Percentiles rank a stretch among this genome's conserved stretches.
These are phyloP conservation scores for Rheum nobile DNA, from an alignment of 148 eudicot species.

Conservation along the genomic window DNA sequence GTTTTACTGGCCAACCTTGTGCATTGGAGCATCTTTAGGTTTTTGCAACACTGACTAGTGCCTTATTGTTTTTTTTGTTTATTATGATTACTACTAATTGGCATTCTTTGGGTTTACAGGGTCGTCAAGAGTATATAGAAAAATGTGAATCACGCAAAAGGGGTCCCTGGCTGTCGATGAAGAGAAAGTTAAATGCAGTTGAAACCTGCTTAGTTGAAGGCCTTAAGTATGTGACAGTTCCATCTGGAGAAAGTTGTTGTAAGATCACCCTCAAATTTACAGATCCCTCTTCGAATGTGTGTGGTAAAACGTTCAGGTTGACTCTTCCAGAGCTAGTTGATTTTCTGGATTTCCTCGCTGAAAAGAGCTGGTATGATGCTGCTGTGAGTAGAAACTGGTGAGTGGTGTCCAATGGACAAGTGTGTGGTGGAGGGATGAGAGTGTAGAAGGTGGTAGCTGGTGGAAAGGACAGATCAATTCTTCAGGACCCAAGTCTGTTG, in stretches of 20 bases:
- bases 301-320: slow-evolving; percentile 36
- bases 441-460: slow-evolving; percentile 62
- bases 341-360: slow-evolving; percentile 73
- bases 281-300: slow-evolving; percentile 26
- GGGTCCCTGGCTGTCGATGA: too few species aligned
- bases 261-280: too few species aligned
- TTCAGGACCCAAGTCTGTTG: slow-evolving; percentile 35
- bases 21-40: slow-evolving; percentile 83
- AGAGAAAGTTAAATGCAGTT: too few species aligned
- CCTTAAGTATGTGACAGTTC: too few species aligned
- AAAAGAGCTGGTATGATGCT: slow-evolving; percentile 59
- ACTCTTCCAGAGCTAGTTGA: slow-evolving; percentile 64
- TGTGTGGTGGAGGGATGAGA: slow-evolving; percentile 88
- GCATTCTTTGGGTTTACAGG: slow-evolving; percentile 42
- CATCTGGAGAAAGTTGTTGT: too few species aligned
- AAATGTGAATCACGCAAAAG: too few species aligned
- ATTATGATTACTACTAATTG: too few species aligned
- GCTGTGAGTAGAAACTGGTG: slow-evolving; percentile 44
- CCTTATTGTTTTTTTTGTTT: too few species aligned
- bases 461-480: slow-evolving; percentile 56
- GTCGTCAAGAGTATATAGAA: too few species aligned
- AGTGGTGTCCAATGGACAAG: slow-evolving; percentile 60
- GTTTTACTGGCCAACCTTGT: slow-evolving; percentile 85
- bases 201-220: too few species aligned
- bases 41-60: slow-evolving; percentile 5